phyloP scores from a whole-genome alignment of 2,329 filamentous ascomycete species.

The Metarhizium rileyi region DNA sequence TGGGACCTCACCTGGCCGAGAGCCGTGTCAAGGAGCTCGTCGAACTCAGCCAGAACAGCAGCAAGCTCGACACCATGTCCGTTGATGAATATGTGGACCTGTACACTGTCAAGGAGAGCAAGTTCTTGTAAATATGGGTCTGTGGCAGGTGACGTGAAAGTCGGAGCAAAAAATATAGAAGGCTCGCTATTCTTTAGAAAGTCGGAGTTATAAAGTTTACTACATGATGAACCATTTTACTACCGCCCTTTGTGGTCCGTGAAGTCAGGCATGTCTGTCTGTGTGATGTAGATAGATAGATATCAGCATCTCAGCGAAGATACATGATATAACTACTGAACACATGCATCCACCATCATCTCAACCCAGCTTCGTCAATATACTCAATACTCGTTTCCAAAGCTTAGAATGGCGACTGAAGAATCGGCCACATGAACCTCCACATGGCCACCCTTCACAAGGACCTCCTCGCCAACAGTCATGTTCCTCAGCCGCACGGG shows the following conservation, averaged over 20 bases:
- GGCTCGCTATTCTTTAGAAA: neutral
- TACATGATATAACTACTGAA: too few relatives aligned
- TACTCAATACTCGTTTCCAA: slow-evolving; percentile 7
- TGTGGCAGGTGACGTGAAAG: neutral
- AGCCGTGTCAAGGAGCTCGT: slow-evolving; percentile 74
- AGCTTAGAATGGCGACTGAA: slow-evolving; percentile 29
- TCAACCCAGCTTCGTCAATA: too few relatives aligned
- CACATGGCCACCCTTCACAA: slow-evolving; percentile 25
- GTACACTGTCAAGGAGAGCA: slow-evolving; percentile 55
- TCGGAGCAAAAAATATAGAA: neutral
- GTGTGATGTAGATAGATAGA: too few relatives aligned
- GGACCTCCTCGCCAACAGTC: slow-evolving; percentile 37
- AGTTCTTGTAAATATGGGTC: slow-evolving; percentile 32
- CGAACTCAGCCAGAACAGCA: slow-evolving; percentile 64
- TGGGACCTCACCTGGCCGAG: slow-evolving; percentile 72
- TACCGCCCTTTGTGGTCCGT: neutral
- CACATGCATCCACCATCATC: too few relatives aligned
- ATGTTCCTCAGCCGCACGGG: slow-evolving; percentile 46
- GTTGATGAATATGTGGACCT: slow-evolving; percentile 92
- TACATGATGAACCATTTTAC: neutral
- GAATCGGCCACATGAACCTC: slow-evolving; percentile 32
- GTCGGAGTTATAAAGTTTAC: neutral
- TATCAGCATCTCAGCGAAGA: too few relatives aligned
- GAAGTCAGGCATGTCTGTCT: too few relatives aligned
- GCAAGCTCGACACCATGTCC: slow-evolving; percentile 67